Conservation (phyloP, 768 basidiomycete species). For the Podaxis sp. region DNA sequence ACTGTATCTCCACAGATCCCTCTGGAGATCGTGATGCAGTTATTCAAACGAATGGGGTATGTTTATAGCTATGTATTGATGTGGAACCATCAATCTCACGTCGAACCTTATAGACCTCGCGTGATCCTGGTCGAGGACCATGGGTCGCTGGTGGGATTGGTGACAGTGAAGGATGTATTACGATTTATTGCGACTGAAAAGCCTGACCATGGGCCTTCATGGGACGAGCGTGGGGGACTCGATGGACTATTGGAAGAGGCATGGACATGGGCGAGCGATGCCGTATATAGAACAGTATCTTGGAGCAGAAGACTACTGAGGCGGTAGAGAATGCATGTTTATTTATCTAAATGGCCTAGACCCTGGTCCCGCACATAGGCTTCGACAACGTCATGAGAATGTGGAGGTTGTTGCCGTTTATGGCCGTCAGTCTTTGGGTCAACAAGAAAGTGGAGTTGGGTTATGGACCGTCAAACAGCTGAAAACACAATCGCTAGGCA, state of each 20-base stretch:
- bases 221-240: constrained; percentile 64
- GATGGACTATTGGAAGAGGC: constrained; percentile 61
- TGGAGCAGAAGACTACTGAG: constrained; percentile 38
- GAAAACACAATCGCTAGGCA: constrained; percentile 4
- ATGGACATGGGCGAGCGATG: constrained; percentile 52
- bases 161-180: constrained; percentile 95
- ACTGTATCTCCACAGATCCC: constrained; percentile 91
- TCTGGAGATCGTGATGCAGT: constrained; percentile 94
- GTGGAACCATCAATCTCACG: constrained; percentile 5
- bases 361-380: not conserved
- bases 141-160: constrained; percentile 78
- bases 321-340: constrained; percentile 24
- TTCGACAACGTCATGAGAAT: not conserved
- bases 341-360: constrained; percentile 13
- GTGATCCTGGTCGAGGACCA: constrained; percentile 93
- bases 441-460: constrained; percentile 15
- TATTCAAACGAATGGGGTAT: constrained; percentile 98
- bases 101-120: constrained; percentile 62
- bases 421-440: not conserved
- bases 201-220: constrained; percentile 49
- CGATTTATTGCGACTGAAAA: constrained; percentile 73
- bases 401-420: constrained; percentile 6
- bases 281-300: constrained; percentile 31
- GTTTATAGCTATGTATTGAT: constrained; percentile 27
- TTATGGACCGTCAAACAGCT: constrained; percentile 11